phyloP scores from a whole-genome alignment of 1,139 yeast genomes.

The Ogataea hybrid region DNA sequence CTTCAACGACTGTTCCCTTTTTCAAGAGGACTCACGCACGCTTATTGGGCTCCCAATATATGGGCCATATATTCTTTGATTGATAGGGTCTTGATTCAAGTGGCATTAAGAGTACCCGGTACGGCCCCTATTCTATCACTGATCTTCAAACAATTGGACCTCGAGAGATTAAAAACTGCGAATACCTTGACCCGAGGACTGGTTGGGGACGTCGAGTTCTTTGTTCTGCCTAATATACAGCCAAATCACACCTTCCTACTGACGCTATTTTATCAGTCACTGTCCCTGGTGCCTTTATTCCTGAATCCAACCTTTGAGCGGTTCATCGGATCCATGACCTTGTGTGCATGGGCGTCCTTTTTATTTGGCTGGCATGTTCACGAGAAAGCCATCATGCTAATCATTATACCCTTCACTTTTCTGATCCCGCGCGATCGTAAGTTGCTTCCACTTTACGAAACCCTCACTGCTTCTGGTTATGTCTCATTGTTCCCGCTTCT shows the following conservation, averaged over 20 bases:
- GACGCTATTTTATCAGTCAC: conserved; percentile 76
- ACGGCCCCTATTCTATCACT: conserved; percentile 16
- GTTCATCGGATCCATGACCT: conserved; percentile 78
- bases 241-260: conserved; percentile 76
- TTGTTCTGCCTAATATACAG: conserved; percentile 73
- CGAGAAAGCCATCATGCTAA: conserved; percentile 88
- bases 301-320: conserved; percentile 73
- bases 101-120: conserved; percentile 29
- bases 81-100: conserved; percentile 69
- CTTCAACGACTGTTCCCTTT: conserved; percentile 81
- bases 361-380: conserved; percentile 99
- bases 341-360: conserved; percentile 90
- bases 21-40: conserved; percentile 93
- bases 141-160: conserved; percentile 9
- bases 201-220: conserved; percentile 85
- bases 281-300: conserved; percentile 75
- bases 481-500: conserved; percentile 86
- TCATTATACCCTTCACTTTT: conserved; percentile 87
- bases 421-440: conserved; percentile 71
- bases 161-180: conserved; percentile 2
- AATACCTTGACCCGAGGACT: conserved; percentile 65
- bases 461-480: conserved; percentile 77
- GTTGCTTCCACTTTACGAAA: conserved; percentile 62
- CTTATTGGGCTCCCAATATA: conserved; percentile 98
- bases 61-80: conserved; percentile 92